Base-by-base conservation (phyloP, 2,329 filamentous ascomycete species). In the Neofusicoccum laricinum region DNA sequence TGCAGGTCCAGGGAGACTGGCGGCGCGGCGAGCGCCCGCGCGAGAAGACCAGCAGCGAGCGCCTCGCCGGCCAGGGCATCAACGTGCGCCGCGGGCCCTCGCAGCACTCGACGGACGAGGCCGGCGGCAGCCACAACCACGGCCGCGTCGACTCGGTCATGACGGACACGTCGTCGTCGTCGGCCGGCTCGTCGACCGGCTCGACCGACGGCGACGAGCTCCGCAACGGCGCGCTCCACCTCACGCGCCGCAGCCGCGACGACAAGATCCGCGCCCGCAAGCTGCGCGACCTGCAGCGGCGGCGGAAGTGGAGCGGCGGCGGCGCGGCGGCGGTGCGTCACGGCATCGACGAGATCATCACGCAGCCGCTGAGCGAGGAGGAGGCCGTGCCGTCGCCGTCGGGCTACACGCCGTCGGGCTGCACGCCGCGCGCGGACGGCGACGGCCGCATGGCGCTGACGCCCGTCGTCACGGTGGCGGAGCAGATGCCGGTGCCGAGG, bases 391-490 rank as follows among this genome's bases (percentile, higher is more conserved):
- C 25, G 25, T 30, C 25, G 25, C 25, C 3, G 25, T 30, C 25
- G 25, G 61, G 32, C n/a, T n/a, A n/a, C n/a, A n/a, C n/a, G 21
- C 61, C 17, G 34, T 61, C 51, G 67, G 67, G 55, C 45, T 63
- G 32, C 66, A 58, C 53, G 41, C 66, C 58, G 25, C 65, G 21
- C 25, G 4, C 25, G 25, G 25, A 30, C 25, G 25, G 25, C 2
- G 25, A 30, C 25, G 25, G 25, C 25, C 25, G 25, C 25, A 30
- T 30, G 25, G 25, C 25, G 25, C 65, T 73, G 34, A 73, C 73
- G n/a, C 73, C 74, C 11, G 68, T 72, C n/a, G 73, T 73, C 71
- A 70, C 74, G 8, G 70, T 76, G 3, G 74, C 74, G 2, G 75
- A 77, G 63, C 69, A 75, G 50, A 68, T 72, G 15, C 61, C 69